Base-by-base conservation (phyloP, 2,329 filamentous ascomycete species). In the Microascus cirrosus region DNA sequence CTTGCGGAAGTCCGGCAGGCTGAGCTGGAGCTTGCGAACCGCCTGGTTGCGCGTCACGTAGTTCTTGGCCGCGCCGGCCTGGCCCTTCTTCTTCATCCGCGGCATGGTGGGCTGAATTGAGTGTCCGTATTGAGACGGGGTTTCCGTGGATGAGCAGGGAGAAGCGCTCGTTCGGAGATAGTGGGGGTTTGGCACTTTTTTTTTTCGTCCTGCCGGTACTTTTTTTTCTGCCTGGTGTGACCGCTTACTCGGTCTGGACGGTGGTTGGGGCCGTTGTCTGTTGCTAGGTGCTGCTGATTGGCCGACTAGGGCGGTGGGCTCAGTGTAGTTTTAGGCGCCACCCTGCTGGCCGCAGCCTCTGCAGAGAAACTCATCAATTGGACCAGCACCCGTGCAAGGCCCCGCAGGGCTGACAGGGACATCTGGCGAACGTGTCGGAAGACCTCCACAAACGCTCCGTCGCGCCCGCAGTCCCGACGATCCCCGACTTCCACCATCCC, bases 11-110 rank as follows among this genome's bases (percentile, higher is more conserved):
- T 99, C 94, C 64, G 92, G 91, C 59, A 99, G 84, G 68, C 89
- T 96, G 74, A 99, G 89, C 76, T 99, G 94, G 62, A 99, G 86
- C 78, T 97, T 99, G 73, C 92, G 90, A 67, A 99, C 90, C 53
- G 94, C 94, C 77, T 96, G 91, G 50, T 93, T 96, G 72, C 94
- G 84, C 59, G 94, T 99, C 66, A 99, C 91, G 79, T 93, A 99
- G 82, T 99, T 99, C 77, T 94, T 96, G 77, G 92, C 91, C 73
- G 90, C 87, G 72, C 94, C 94, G 70, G 92, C 81, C 71, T 89
- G 85, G 70, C 92, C 92, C 78, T 93, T 96, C 81, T 90, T 95
- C 85, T 94, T 95, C 66, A 92, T 86, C 67, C 84, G 85, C 58
- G 77, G 83, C 90, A 95, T 82, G 64, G 62, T 70, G 63, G 59